Evolutionary conservation across 202 grass and related monocot species (phyloP).

Genomic region (Schoenoplectus tabernaemontani): DNA sequence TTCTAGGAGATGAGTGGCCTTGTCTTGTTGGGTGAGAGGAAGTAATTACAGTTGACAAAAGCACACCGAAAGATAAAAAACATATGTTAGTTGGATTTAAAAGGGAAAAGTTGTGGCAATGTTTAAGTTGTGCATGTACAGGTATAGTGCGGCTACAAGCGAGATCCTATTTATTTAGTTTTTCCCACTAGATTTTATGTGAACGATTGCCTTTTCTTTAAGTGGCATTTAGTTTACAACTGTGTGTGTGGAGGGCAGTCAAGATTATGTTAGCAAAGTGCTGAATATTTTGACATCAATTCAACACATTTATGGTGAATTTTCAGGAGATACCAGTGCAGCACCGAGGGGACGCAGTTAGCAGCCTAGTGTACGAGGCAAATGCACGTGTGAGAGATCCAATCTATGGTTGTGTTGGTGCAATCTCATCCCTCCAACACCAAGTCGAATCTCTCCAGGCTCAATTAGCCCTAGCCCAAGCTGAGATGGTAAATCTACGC

Average conservation of each 20-base stretch:
- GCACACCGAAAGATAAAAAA: not conserved
- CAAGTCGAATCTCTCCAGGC: conserved; percentile 80
- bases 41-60: not conserved
- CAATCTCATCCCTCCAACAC: conserved; percentile 80
- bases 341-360: conserved; percentile 88
- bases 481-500: conserved; percentile 60
- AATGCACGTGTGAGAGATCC: conserved; percentile 90
- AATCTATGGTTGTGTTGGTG: conserved; percentile 85
- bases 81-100: not conserved
- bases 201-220: not conserved
- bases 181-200: not conserved
- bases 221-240: not conserved
- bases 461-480: conserved; percentile 82
- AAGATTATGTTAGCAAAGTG: too few relatives aligned
- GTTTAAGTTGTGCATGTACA: not conserved
- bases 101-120: not conserved
- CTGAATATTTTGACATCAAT: not conserved
- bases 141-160: not conserved
- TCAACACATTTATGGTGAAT: not conserved
- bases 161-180: not conserved
- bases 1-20: conserved; percentile 4
- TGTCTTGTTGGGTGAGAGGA: conserved; percentile 1
- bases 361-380: conserved; percentile 95
- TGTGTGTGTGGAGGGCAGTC: too few relatives aligned
- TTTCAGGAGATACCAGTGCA: conserved; percentile 64